Evolutionary conservation across 1,139 yeast species (phyloP).

Genomic region (Candida glucosophila): DNA sequence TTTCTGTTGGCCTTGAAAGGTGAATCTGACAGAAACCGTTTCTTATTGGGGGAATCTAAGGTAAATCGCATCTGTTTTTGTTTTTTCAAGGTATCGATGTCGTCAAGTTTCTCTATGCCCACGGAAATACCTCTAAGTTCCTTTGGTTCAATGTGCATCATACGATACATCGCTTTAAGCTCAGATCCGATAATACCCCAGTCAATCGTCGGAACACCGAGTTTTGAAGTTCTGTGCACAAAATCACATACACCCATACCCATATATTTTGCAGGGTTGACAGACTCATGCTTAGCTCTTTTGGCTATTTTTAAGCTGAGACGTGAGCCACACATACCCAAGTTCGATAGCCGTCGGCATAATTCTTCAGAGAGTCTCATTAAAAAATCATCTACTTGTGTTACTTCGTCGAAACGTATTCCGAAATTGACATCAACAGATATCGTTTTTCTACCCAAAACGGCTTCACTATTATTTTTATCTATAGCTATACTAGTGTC

Average conservation of each 20-base stretch:
- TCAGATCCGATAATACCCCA: constrained; percentile 55
- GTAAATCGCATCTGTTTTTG: constrained; percentile 35
- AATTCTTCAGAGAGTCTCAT: constrained; percentile 54
- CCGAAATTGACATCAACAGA: constrained; percentile 94
- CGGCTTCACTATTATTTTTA: constrained; percentile 32
- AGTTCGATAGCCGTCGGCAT: constrained; percentile 37
- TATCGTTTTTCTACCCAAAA: constrained; percentile 56
- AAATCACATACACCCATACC: constrained; percentile 82
- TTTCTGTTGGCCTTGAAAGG: constrained; percentile 1
- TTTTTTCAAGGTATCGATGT: constrained; percentile 19
- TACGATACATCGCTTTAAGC: constrained; percentile 46
- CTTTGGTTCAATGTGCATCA: constrained; percentile 49
- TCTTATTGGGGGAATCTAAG: no score
- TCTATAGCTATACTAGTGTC: constrained; percentile 45
- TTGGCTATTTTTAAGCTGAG: constrained; percentile 59
- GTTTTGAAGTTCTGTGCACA: constrained; percentile 45
- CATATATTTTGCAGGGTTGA: constrained; percentile 65
- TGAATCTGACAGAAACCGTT: no score
- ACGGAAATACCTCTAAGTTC: constrained; percentile 79
- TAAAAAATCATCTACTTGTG: constrained; percentile 59
- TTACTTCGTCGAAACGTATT: constrained; percentile 54
- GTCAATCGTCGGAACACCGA: constrained; percentile 63
- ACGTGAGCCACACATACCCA: constrained; percentile 45
- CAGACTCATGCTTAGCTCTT: constrained; percentile 58
- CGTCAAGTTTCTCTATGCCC: constrained; percentile 49